Conservation (phyloP, 2,329 filamentous ascomycete species). For the Conoideocrella luteorostrata region DNA sequence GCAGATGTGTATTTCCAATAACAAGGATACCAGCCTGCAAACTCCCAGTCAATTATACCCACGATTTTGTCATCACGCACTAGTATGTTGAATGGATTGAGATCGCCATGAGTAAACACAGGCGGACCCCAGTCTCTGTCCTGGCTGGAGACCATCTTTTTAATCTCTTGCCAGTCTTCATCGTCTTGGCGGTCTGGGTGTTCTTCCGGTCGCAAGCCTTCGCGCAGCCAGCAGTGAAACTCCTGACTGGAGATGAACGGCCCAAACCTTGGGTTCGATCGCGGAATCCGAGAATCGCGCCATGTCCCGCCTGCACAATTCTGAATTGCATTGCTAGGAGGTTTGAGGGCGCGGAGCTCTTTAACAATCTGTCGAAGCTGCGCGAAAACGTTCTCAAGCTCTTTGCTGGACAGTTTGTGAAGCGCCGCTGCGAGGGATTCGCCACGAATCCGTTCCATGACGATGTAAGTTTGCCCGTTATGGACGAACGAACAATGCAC, state of each 20-base stretch:
- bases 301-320: constrained; percentile 21
- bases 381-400: constrained; percentile 11
- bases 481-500: constrained; percentile 27
- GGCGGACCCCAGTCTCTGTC: constrained; percentile 27
- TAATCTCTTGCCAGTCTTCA: constrained; percentile 20
- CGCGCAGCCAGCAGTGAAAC: constrained; percentile 26
- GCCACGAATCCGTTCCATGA: constrained; percentile 35
- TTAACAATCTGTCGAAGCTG: constrained; percentile 17
- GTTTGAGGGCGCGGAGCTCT: constrained; percentile 17
- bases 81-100: constrained; percentile 37
- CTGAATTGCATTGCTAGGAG: constrained; percentile 14
- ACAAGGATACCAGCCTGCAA: constrained; percentile 24
- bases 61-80: constrained; percentile 32
- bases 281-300: constrained; percentile 20
- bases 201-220: constrained; percentile 18
- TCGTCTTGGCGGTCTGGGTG: constrained; percentile 11
- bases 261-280: constrained; percentile 16
- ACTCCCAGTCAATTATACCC: constrained; percentile 35
- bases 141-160: constrained; percentile 28
- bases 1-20: constrained; percentile 28
- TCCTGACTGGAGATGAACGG: constrained; percentile 24
- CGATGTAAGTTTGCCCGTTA: constrained; percentile 33
- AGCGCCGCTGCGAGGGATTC: constrained; percentile 11
- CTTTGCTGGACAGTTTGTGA: constrained; percentile 8
- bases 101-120: constrained; percentile 41